Evolutionary conservation across 768 basidiomycete species (phyloP), one percentile per base, ranked within the genome.

Genomic region (Imleria badia): DNA sequence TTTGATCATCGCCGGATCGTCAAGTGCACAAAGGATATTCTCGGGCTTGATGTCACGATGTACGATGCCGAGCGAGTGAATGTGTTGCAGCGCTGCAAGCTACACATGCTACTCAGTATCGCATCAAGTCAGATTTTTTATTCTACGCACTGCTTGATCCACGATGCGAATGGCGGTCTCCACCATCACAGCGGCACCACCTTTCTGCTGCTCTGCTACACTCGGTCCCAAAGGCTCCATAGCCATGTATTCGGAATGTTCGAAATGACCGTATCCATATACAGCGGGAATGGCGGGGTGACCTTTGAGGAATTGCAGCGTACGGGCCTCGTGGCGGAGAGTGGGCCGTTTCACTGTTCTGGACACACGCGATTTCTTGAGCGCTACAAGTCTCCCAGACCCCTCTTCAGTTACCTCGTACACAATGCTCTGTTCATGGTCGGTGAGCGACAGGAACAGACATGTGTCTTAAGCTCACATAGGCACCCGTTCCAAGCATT

Each of bases 21-120:
- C 23, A 13, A 44, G 42, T 10, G 34, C 3, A 34, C 50, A 51
- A 36, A 51, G 50, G n/a, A 51, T 19, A 15, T 51, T 51, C 13
- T 51, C 42, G 8, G 50, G 50, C 17, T 44, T 51, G 12, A 51
- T 51, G 6, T 51, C 50, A 9, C 50, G 23, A 44, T 51, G 42
- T n/a, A 51, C 19, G 10, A 51, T 36, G n/a, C 42, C 42, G 41
- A 36, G 34, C 10, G 50, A 51, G 26, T 44, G 50, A 8, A 51
- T 30, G 5, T 51, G 42, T 9, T 36, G 41, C 23, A 51, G 33
- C 17, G 42, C 50, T 12, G n/a, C 33, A 19, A 51, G 42, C 50
- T 51, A 20, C 6, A 30, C 13, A 23, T 22, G 13, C 33, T 17
- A 12, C 17, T 50, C 30, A 50, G 17, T 3, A 5, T 26, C 35